Conservation (phyloP, 2,329 filamentous ascomycete species). For the Fusarium sp. region DNA sequence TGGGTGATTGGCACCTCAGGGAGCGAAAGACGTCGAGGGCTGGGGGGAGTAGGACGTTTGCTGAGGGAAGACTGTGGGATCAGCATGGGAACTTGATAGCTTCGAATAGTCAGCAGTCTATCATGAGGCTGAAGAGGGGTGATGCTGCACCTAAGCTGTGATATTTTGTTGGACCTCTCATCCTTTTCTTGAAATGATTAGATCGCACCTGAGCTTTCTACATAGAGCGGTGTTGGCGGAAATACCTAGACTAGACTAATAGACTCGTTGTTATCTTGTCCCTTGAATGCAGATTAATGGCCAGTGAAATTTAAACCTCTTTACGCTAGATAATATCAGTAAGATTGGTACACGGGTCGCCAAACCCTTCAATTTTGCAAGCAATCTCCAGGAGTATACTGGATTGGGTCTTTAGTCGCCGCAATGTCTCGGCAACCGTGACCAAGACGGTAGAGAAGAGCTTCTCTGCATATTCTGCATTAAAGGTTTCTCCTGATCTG, state of each 20-base stretch:
- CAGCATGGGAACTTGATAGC: slow-evolving; percentile 57
- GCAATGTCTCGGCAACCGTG: slow-evolving; percentile 83
- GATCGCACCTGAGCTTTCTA: too few species aligned
- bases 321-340: too few species aligned
- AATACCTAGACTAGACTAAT: too few species aligned
- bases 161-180: neutral
- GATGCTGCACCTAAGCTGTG: slow-evolving; percentile 21
- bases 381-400: slow-evolving; percentile 82
- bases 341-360: too few species aligned
- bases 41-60: slow-evolving; percentile 56
- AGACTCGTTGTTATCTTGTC: too few species aligned
- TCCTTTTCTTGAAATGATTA: too few species aligned
- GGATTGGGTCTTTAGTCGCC: slow-evolving; percentile 86
- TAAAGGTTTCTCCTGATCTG: slow-evolving; percentile 87
- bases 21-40: slow-evolving; percentile 54
- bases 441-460: slow-evolving; percentile 88
- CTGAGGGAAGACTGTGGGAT: slow-evolving; percentile 59
- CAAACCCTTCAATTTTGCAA: too few species aligned
- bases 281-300: too few species aligned
- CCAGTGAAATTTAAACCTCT: too few species aligned
- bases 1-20: slow-evolving; percentile 57
- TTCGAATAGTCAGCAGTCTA: slow-evolving; percentile 60
- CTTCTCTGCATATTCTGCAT: slow-evolving; percentile 84
- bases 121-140: slow-evolving; percentile 43
- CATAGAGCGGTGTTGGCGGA: too few species aligned